Conservation (phyloP, 177 flowering plant genomes). For the Vitis hybrid region DNA sequence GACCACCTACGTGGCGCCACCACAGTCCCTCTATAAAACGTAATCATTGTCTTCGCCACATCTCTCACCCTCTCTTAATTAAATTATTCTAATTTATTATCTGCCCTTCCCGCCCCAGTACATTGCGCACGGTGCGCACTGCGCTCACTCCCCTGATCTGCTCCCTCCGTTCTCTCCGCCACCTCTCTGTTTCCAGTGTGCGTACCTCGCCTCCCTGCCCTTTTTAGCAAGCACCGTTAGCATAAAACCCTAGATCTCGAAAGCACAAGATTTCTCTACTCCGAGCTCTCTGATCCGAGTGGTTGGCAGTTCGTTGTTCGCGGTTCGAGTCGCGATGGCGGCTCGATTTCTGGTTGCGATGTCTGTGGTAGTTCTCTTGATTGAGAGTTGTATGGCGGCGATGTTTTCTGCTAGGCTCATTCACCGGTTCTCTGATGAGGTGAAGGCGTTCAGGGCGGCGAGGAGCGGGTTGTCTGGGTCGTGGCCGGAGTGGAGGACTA, state of each 20-base stretch:
- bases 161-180: background rate
- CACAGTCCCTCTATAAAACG: background rate
- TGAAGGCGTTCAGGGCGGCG: constrained; percentile 33
- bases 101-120: background rate
- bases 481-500: constrained; percentile 50
- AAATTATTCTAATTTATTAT: background rate
- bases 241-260: background rate
- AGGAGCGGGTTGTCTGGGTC: constrained; percentile 6
- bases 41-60: constrained; percentile 1
- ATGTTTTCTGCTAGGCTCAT: constrained; percentile 52
- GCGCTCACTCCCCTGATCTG: background rate
- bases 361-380: constrained; percentile 9
- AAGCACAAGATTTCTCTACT: background rate
- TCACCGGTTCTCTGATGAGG: constrained; percentile 82
- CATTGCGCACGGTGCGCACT: constrained; percentile 2
- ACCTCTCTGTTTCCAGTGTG: background rate
- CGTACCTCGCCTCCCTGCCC: background rate
- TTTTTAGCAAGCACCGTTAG: background rate
- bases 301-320: background rate
- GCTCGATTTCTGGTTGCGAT: constrained; percentile 15
- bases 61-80: background rate
- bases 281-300: background rate
- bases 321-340: constrained; percentile 21
- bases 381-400: constrained; percentile 11
- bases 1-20: constrained; percentile 16